Evolutionary conservation across 345 rosid genomes (phyloP), one percentile per base, ranked within the genome.

Genomic region (Gossypium thurberi): DNA sequence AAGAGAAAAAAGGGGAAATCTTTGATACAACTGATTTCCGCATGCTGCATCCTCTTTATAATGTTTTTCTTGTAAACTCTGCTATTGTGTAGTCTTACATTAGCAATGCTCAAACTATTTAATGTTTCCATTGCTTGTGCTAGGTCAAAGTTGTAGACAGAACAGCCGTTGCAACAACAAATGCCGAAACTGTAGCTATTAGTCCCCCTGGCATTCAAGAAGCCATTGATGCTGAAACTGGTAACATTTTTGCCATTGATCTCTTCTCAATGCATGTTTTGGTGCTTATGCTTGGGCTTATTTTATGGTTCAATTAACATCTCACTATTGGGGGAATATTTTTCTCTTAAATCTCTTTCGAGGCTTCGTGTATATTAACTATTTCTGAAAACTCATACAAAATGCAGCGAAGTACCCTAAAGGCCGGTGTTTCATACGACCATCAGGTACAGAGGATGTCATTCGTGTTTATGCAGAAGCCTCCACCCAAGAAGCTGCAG

Each of bases 361-460:
- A 58, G 9, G 60, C 43, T 17, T 2, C 13, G 3, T 17, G 12
- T 62, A 17, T 20, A 12, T 53, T 76, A 66, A 60, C 69, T n/a
- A 15, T 53, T 48, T 50, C 17, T 62, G 4, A 62, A 11, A 23
- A 17, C 61, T 28, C 12, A 20, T 37, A 68, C 9, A 59, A 23
- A n/a, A 64, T 79, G 82, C 88, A 91, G 94, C 79, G 26, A 95
- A 88, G 59, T 80, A 84, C 71, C 64, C 68, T 33, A 74, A 69
- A 46, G 98, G 99, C 10, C 86, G 94, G 72, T 89, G 85, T 58
- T 95, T 95, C 78, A 84, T 95, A 40, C 83, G 99, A 56, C 98
- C 96, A 18, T 95, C 98, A 0, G 97, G 98, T 51, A 95, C 99
- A 6, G 98, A 95, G 83, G 99, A 95, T 79, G 97, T 92, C 15